Conservation (phyloP, 1,284 basidiomycete genomes). For the Microbotryum silenes-acaulis region DNA sequence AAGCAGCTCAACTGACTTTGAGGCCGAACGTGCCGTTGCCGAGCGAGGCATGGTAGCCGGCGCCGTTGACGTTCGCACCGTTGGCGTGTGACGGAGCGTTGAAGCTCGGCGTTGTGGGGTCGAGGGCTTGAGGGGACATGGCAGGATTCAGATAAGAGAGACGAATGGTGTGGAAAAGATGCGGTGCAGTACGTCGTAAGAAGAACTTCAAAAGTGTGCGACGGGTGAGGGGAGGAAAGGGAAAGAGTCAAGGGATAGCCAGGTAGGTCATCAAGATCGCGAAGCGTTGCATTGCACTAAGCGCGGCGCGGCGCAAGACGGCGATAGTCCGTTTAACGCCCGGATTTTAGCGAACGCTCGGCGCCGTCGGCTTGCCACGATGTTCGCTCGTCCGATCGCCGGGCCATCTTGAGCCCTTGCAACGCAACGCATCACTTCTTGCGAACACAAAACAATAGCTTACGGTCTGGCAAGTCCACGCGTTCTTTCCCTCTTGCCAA, state of each 20-base stretch:
- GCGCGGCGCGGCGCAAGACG: too few species aligned
- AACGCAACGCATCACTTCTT: too few species aligned
- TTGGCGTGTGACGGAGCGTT: neutral
- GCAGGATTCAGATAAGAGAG: neutral
- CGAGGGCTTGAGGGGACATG: neutral
- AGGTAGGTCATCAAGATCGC: neutral
- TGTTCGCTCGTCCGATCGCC: too few species aligned
- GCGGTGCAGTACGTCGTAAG: neutral
- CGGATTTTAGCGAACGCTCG: too few species aligned
- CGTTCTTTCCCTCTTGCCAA: too few species aligned
- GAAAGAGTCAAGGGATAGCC: neutral
- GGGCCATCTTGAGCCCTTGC: too few species aligned
- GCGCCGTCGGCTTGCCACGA: too few species aligned
- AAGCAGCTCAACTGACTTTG: constrained; percentile 18
- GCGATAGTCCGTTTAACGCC: too few species aligned
- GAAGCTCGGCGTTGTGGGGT: neutral
- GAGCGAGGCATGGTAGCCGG: constrained; percentile 1
- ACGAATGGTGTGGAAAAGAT: neutral
- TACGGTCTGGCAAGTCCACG: too few species aligned
- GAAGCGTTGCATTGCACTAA: neutral
- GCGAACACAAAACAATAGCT: too few species aligned
- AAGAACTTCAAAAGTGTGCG: neutral
- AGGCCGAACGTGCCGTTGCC: constrained; percentile 32
- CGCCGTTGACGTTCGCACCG: neutral
- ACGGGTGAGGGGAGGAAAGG: neutral